Evolutionary conservation across 1,284 basidiomycete genomes (phyloP), one percentile per base, ranked within the genome.

Genomic region (Ustilago vetiveriae): DNA sequence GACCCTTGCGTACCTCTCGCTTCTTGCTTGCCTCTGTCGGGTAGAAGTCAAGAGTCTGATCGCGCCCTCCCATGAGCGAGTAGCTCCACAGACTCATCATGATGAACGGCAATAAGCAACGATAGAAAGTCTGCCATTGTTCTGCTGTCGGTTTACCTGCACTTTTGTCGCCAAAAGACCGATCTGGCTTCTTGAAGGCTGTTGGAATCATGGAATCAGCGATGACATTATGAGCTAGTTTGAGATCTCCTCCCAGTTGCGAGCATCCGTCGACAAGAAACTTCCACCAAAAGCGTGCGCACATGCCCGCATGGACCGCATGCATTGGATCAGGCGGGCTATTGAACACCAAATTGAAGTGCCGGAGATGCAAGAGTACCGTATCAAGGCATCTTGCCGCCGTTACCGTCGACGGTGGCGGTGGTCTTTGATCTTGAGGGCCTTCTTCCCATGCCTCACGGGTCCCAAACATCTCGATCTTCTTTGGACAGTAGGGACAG

Each of bases 321-420:
- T 52, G 50, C 50, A 52, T 52, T 11, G 14, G n/a, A 24, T 52
- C 50, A 17, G 41, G 40, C 14, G 41, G 50, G n/a, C 40, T 33
- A 17, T 10, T 29, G 16, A 13, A 13, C 21, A 10, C n/a, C 14
- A 16, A 22, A 6, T 6, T 10, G 32, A 51, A 51, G 39, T 51
- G 42, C 21, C 11, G n/a, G n/a, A 51, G 49, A 38, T 42, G 14
- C 11, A 42, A n/a, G 13, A 41, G 7, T 19, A 51, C 32, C 5
- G 10, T 26, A 19, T 38, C 22, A 6, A 6, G 23, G 30, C 32
- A 2, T 3, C 5, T 36, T 3, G 44, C 44, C 16, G 9, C 33
- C 21, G 14, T 36, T 17, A 22, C 13, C 8, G 46, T 30, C 11
- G 46, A 22, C 8, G 24, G 27, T 8, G n/a, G 33, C 9, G 33